Base-by-base conservation (phyloP, 768 basidiomycete species). In the Rhodotorula taiwanensis region DNA sequence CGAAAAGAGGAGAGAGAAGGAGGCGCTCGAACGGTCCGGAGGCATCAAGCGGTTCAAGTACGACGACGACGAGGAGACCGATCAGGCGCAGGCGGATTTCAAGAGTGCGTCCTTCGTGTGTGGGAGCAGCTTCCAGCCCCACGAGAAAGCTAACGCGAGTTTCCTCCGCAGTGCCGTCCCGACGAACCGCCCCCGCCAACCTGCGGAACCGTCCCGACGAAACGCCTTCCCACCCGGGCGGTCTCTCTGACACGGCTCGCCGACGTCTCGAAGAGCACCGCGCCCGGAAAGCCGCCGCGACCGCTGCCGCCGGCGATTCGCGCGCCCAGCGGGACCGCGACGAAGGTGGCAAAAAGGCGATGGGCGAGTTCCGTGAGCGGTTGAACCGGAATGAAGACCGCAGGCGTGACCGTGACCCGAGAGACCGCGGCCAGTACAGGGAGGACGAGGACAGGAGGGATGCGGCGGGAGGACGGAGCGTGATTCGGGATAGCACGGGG, bases 171-270 rank as follows among this genome's bases (percentile, higher is more conserved):
- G 93, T 97, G 25, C 93, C 93, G 1, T 81, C 76, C 43, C 75
- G 93, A 27, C 93, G 60, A 18, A 42, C 62, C 16, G 61, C 91
- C 62, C 78, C 79, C 20, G 76, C 78, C n/a, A 83, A 86, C 71
- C 73, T 80, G 4, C 82, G 94, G 9, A 84, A 87, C 64, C 79
- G 87, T 62, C 88, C 84, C 0, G 86, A 87, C 70, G 94, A 95
- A 69, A 98, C 94, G 0, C 94, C 94, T 0, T 94, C 93, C 25
- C 88, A 93, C 73, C 86, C 89, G 5, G 87, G 89, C 42, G 94
- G 94, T 21, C 78, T 99, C 25, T 88, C 89, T 1, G 87, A 89
- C 31, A 77, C 79, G 1, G 90, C 85, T 20, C 79, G 85, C 25
- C 79, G 81, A 67, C 77, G 82, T 62, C 76, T 97, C 33, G 90